phyloP scores from a whole-genome alignment of 1,284 basidiomycete species.

The Fomitopsis schrenkii region DNA sequence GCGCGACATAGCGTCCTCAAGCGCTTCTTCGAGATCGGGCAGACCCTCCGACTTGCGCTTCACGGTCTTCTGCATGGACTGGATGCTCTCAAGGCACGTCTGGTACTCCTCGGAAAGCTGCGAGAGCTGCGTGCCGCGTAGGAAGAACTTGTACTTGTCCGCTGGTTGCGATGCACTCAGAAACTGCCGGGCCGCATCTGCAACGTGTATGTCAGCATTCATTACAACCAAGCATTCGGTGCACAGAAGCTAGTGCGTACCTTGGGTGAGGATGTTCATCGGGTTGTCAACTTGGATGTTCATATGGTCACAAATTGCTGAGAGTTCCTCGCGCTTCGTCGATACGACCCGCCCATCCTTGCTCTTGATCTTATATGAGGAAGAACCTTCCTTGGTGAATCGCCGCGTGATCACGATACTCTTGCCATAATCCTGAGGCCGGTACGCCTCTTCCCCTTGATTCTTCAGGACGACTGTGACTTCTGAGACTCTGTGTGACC shows the following conservation, averaged over 20 bases:
- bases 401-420: conserved; percentile 83
- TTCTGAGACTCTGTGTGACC: conserved; percentile 53
- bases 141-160: conserved; percentile 98
- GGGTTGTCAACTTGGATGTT: conserved; percentile 98
- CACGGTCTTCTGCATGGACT: conserved; percentile 59
- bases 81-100: conserved; percentile 69
- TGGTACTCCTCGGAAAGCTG: conserved; percentile 89
- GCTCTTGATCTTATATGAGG: conserved; percentile 83
- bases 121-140: conserved; percentile 88
- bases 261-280: conserved; percentile 92
- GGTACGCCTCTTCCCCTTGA: conserved; percentile 85
- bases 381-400: conserved; percentile 74
- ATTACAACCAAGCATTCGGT: background rate
- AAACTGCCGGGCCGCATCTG: conserved; percentile 58
- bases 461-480: conserved; percentile 86
- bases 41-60: conserved; percentile 67
- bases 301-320: conserved; percentile 89
- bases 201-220: conserved; percentile 32
- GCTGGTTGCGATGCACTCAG: conserved; percentile 76
- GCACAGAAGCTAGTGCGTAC: conserved; percentile 30
- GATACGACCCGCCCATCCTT: conserved; percentile 67
- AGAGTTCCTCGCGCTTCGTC: conserved; percentile 82
- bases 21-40: conserved; percentile 64
- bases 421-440: conserved; percentile 78
- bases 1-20: conserved; percentile 56